Evolutionary conservation across 306 rosid genomes (phyloP).

Genomic region (Cucurbita maxima): DNA sequence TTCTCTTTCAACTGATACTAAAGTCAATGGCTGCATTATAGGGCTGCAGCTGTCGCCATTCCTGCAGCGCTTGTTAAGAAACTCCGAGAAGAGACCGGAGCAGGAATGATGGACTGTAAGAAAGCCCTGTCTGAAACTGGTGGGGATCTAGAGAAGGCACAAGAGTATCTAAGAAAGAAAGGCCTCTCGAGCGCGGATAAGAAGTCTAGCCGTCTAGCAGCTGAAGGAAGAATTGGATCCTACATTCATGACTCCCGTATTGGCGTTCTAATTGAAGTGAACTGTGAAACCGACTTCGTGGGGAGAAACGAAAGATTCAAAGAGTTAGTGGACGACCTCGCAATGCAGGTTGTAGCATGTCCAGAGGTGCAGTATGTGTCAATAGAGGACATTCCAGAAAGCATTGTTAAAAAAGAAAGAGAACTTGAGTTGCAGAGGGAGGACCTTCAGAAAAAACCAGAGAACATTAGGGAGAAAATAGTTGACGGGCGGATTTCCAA

Average conservation of each 20-base stretch:
- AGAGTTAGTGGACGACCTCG: slow-evolving; percentile 85
- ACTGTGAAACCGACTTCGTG: slow-evolving; percentile 91
- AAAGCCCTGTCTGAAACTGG: slow-evolving; percentile 86
- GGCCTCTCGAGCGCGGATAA: slow-evolving; percentile 90
- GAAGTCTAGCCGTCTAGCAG: slow-evolving; percentile 84
- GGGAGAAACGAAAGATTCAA: slow-evolving; percentile 74
- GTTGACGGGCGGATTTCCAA: slow-evolving; percentile 92
- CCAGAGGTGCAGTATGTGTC: slow-evolving; percentile 78
- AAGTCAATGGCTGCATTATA: slow-evolving; percentile 18
- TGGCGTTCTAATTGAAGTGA: slow-evolving; percentile 87
- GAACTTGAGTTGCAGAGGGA: slow-evolving; percentile 90
- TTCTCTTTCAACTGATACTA: background rate
- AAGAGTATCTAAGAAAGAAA: slow-evolving; percentile 87
- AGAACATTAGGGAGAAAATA: slow-evolving; percentile 77
- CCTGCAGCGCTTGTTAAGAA: slow-evolving; percentile 79
- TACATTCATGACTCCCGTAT: slow-evolving; percentile 91
- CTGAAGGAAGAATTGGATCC: slow-evolving; percentile 93
- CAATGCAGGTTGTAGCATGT: slow-evolving; percentile 89
- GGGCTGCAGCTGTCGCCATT: slow-evolving; percentile 47
- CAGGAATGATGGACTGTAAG: slow-evolving; percentile 99
- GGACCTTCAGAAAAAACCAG: slow-evolving; percentile 74
- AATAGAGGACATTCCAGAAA: slow-evolving; percentile 62
- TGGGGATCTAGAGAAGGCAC: slow-evolving; percentile 94
- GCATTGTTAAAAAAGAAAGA: slow-evolving; percentile 41
- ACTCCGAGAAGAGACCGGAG: slow-evolving; percentile 89